Base-by-base conservation (phyloP, 2,329 filamentous ascomycete species). In the Cryphonectria japonica region DNA sequence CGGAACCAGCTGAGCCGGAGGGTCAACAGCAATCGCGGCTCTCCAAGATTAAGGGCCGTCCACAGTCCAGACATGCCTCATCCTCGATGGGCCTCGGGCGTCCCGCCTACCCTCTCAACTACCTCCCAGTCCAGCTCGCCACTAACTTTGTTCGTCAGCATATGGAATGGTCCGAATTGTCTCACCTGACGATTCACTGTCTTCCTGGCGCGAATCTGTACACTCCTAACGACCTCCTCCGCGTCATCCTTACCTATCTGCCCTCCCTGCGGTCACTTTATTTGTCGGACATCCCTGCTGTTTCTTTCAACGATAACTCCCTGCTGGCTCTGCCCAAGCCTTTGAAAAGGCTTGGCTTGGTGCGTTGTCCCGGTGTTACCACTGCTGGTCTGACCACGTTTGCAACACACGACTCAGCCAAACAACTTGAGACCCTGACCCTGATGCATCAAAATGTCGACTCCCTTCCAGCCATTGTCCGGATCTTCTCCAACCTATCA, bases 151-250 rank as follows among this genome's bases (percentile, higher is more conserved):
- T 79, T 57, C 75, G 78, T 50, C 81, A 84, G 63, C 88, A 91
- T 77, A 77, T 81, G 43, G 82, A 85, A 73, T 91, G 89, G 89
- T 77, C 80, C 14, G 79, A 83, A n/a, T 81, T 92, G 4, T 82
- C 84, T 50, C 88, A 83, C 0, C 78, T 92, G 29, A 85, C 88
- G 2, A 82, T 92, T 52, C 87, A 91, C 76, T 90, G 87, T 74
- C 81, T 85, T 11, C 84, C 87, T 0, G 87, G 87, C 1, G 87
- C 87, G 1, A 85, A 84, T 1, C 78, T 89, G 6, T 83, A 85
- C 0, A 85, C 88, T 0, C 80, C 84, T n/a, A 63, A 69, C 41
- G 82, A 82, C 2, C 81, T 90, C 2, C 81, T 91, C 41, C 81
- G 82, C 3, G 82, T 83, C 63, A 83, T 87, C 0, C 78, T 90